Evolutionary conservation across 768 basidiomycete genomes (phyloP).

Genomic region (Crassisporium funariophilum): DNA sequence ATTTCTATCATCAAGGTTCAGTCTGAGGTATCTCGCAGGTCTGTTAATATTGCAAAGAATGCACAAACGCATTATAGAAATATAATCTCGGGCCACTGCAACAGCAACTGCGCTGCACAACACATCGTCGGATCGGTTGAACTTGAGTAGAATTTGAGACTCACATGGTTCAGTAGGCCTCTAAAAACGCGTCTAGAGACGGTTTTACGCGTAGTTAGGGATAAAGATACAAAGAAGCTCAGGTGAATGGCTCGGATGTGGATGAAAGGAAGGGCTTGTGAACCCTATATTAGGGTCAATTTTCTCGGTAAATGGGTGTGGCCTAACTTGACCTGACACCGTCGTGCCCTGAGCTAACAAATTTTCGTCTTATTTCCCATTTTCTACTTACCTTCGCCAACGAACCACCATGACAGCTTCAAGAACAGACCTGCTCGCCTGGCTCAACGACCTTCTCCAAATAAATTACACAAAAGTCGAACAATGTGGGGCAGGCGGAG

Average conservation of each 20-base stretch:
- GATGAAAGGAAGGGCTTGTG: slow-evolving; percentile 2
- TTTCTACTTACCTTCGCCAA: slow-evolving; percentile 4
- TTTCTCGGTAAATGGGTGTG: not conserved
- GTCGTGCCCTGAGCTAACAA: slow-evolving; percentile 3
- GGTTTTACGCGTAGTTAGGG: slow-evolving; percentile 5
- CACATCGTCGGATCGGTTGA: not conserved
- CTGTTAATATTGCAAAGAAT: not conserved
- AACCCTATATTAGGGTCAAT: slow-evolving; percentile 23
- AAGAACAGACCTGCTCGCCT: slow-evolving; percentile 84
- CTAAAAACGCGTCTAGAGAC: not conserved
- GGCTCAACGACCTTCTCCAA: slow-evolving; percentile 94
- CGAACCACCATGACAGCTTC: slow-evolving; percentile 59
- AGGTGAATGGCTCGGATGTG: not conserved
- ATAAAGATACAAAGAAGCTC: not conserved
- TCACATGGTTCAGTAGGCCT: not conserved
- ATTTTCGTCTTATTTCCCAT: slow-evolving; percentile 1
- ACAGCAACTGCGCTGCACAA: too few species aligned
- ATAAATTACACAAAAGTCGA: slow-evolving; percentile 91
- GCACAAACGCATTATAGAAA: slow-evolving; percentile 14
- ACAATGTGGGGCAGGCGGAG: slow-evolving; percentile 88
- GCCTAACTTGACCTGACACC: slow-evolving; percentile 1
- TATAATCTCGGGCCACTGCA: not conserved
- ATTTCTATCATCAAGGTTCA: slow-evolving; percentile 14
- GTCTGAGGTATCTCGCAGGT: not conserved
- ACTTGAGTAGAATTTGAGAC: not conserved